Base-by-base conservation (phyloP, 1,284 basidiomycete genomes). In the Pseudozyma pruni region DNA sequence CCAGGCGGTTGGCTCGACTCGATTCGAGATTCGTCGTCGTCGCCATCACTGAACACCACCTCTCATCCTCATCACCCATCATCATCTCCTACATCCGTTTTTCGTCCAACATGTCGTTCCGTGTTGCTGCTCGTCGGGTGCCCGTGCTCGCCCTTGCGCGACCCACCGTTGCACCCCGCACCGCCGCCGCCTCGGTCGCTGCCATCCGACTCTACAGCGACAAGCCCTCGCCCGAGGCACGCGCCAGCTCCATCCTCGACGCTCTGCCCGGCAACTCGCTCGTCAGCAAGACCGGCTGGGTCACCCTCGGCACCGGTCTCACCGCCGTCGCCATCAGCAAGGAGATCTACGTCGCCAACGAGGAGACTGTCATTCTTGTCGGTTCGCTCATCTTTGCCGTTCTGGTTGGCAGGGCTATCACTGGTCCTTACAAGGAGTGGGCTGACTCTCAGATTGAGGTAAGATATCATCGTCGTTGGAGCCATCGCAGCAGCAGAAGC, bases 321-420 rank as follows among this genome's bases (percentile, higher is more conserved):
- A 86, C 90, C 63, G 95, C 94, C 25, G 89, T 93, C 19, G 94
- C 94, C 82, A 94, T 98, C 85, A 96, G 93, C 35, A 91, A 94
- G 84, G 95, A 98, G 86, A 89, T 98, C 57, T 98, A 97, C 84
- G 95, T 98, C 62, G 89, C 95, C 81, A 97, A 97, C 85, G 94
- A 97, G 85, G 81, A 83, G 72, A 78, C 81, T 10, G 83, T 83
- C 39, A 83, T 85, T 62, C 71, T 90, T 51, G 94, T 91, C 47
- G 93, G 91, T 78, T 86, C 92, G 75, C 90, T 96, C 80, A 89
- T 98, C 83, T 89, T 95, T 75, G 79, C 83, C 42, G 87, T 89
- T 27, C 91, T 90, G 84, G 88, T 98, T 78, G 93, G 89, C 79
- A 90, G 90, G 86, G 84, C 87, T 51, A 85, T 90, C 72, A 89